These are phyloP conservation scores for Cardamine occulta DNA, from an alignment of 345 rosid genomes.

Conservation along the genomic window DNA sequence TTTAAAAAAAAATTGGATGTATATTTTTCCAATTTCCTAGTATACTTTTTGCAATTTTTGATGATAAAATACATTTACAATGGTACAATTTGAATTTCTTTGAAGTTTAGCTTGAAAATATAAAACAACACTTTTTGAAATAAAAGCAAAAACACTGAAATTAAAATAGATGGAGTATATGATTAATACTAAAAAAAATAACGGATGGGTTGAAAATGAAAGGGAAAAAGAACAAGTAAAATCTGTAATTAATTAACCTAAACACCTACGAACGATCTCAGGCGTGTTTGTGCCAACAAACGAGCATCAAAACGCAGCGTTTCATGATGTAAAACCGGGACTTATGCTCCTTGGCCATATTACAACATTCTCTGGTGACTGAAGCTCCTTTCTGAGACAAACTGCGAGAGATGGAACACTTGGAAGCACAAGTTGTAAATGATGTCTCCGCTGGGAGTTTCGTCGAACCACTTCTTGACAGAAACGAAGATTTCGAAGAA, in stretches of 20 bases:
- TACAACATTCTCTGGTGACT: slow-evolving; percentile 67
- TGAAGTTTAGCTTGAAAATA: neutral
- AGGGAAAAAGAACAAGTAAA: neutral
- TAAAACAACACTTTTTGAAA: neutral
- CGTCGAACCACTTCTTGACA: slow-evolving; percentile 57
- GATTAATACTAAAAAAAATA: neutral
- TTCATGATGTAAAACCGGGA: slow-evolving; percentile 88
- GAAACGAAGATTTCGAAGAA: slow-evolving; percentile 56
- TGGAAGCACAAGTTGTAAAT: slow-evolving; percentile 47
- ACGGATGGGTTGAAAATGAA: slow-evolving; percentile 2
- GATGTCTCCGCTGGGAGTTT: slow-evolving; percentile 38
- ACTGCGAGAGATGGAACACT: slow-evolving; percentile 51
- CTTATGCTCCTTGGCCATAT: slow-evolving; percentile 89
- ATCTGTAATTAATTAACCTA: slow-evolving; percentile 11
- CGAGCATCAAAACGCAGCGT: slow-evolving; percentile 94
- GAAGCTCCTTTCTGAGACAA: slow-evolving; percentile 61
- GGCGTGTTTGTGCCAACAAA: slow-evolving; percentile 92
- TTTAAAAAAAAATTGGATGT: no score
- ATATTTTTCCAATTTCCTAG: neutral
- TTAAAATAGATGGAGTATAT: neutral
- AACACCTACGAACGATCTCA: slow-evolving; percentile 7
- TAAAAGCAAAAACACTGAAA: neutral
- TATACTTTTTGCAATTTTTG: neutral
- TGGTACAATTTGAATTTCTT: neutral
- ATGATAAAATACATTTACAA: neutral